Percentiles rank a stretch among this genome's conserved stretches.
Conservation (phyloP, 495 filamentous ascomycete genomes). For the Lepidopterella palustris region DNA sequence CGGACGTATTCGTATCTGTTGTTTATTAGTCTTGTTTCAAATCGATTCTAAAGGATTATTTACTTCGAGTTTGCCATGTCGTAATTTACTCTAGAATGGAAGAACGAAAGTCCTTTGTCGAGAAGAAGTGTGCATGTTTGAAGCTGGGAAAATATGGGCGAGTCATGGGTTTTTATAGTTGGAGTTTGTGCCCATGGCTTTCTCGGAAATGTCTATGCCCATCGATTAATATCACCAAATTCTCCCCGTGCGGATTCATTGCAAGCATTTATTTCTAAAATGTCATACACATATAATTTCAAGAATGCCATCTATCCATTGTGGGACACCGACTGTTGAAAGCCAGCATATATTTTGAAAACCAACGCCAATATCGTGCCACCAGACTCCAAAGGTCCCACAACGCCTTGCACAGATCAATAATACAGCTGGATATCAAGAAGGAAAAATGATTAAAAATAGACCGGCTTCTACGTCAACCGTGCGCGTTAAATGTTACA, state of each 20-base stretch:
- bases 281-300: too few species aligned
- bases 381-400: not conserved
- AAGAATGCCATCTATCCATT: not conserved
- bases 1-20: slow-evolving; percentile 86
- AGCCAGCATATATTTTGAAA: not conserved
- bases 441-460: not conserved
- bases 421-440: not conserved
- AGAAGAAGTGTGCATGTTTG: too few species aligned
- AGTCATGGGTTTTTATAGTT: too few species aligned
- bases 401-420: slow-evolving; percentile 1
- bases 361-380: not conserved
- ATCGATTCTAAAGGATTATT: slow-evolving; percentile 6
- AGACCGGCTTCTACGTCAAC: not conserved
- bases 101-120: too few species aligned
- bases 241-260: too few species aligned
- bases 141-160: too few species aligned
- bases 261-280: too few species aligned
- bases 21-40: slow-evolving; percentile 24
- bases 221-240: too few species aligned
- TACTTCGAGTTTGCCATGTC: slow-evolving; percentile 67
- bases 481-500: too few species aligned
- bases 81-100: too few species aligned
- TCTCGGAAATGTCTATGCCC: too few species aligned
- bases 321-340: not conserved
- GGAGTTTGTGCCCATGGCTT: too few species aligned